Percentiles rank a stretch among this genome's conserved stretches.
phyloP scores from a whole-genome alignment of 805 yeast species.

The Candida sphagnicola region DNA sequence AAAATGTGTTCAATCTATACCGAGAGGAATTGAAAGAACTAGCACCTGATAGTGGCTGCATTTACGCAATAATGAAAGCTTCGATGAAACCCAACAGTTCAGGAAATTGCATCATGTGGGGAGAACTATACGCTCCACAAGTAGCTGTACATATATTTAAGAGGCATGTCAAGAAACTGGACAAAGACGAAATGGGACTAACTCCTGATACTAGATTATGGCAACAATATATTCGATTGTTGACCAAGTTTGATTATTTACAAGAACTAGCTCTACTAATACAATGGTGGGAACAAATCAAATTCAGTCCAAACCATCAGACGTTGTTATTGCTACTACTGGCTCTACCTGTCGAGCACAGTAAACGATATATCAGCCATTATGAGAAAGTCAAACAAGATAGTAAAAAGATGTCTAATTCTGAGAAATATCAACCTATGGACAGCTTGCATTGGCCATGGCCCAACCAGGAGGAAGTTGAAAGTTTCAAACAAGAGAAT shows the following conservation, averaged over 20 bases:
- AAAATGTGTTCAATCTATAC: conserved; percentile 25
- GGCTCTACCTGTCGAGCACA: conserved; percentile 33
- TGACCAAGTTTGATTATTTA: conserved; percentile 44
- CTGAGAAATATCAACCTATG: conserved; percentile 1
- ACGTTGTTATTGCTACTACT: conserved; percentile 38
- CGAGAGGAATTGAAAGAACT: conserved; percentile 17
- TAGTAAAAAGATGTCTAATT: conserved; percentile 9
- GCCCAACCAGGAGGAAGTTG: conserved; percentile 25
- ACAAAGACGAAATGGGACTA: conserved; percentile 11
- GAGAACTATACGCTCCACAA: conserved; percentile 50
- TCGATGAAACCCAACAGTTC: conserved; percentile 24
- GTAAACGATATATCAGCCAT: conserved; percentile 36
- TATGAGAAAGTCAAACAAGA: conserved; percentile 16
- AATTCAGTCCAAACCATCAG: conserved; percentile 37
- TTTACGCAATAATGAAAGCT: conserved; percentile 47
- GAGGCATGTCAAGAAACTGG: conserved; percentile 24
- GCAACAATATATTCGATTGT: conserved; percentile 48
- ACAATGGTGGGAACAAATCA: conserved; percentile 51
- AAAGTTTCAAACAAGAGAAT: conserved; percentile 1
- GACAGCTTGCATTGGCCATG: conserved; percentile 26
- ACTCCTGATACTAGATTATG: conserved; percentile 48
- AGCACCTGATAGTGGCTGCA: conserved; percentile 26
- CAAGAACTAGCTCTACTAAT: conserved; percentile 49
- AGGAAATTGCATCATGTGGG: conserved; percentile 41
- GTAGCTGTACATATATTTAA: conserved; percentile 58